phyloP scores from a whole-genome alignment of 164 flowering plant species.

The Macadamia integrifolia region DNA sequence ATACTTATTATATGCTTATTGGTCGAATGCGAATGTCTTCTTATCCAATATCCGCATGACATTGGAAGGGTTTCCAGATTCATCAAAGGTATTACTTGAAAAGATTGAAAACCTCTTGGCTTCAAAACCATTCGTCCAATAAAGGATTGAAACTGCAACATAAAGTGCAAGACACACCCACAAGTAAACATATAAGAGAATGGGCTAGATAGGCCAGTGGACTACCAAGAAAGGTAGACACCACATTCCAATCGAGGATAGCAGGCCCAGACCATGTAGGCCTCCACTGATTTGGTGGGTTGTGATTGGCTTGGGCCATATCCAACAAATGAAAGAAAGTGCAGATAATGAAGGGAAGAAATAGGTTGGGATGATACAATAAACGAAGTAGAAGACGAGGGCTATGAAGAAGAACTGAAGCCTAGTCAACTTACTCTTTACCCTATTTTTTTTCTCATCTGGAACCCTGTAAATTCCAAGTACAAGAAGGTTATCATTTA shows the following conservation, averaged over 20 bases:
- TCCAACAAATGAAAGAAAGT: constrained; percentile 52
- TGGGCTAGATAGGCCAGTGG: constrained; percentile 55
- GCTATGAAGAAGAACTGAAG: too few species aligned
- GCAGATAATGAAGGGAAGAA: constrained; percentile 42
- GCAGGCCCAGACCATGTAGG: constrained; percentile 48
- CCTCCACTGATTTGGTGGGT: constrained; percentile 69
- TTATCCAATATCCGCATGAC: too few species aligned
- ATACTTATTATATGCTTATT: constrained; percentile 29
- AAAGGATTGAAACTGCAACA: constrained; percentile 38
- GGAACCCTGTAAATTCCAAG: too few species aligned
- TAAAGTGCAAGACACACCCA: constrained; percentile 48
- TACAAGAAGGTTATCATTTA: too few species aligned
- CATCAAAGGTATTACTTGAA: neutral
- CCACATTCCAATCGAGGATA: constrained; percentile 63
- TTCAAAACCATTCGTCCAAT: constrained; percentile 46
- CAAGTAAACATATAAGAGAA: constrained; percentile 42
- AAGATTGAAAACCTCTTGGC: constrained; percentile 55
- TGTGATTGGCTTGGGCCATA: constrained; percentile 44
- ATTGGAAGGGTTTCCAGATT: too few species aligned
- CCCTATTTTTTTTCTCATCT: too few species aligned
- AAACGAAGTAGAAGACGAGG: constrained; percentile 37
- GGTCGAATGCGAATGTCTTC: constrained; percentile 29
- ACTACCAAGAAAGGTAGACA: constrained; percentile 40
- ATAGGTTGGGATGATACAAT: constrained; percentile 49
- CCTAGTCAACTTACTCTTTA: too few species aligned